Base-by-base conservation (phyloP, 768 basidiomycete genomes). In the Phlebiopsis gigantea region DNA sequence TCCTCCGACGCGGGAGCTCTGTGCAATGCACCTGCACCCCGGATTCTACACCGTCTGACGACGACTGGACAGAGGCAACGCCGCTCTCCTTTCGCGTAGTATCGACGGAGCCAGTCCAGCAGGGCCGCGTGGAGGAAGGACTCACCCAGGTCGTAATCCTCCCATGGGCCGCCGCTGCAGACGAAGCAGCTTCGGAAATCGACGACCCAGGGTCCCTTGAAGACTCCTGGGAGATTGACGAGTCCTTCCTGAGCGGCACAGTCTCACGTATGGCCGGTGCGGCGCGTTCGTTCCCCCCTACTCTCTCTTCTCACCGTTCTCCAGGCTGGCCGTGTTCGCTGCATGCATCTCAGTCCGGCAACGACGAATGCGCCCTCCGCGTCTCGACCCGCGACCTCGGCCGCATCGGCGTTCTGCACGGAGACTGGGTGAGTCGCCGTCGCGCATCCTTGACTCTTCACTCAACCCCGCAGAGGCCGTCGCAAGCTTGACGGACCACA, bases 321-420 rank as follows among this genome's bases (percentile, higher is more conserved):
- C 12, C 52, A 53, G 41, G 15, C 39, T 44, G 2, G 8, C 52
- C 22, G 15, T 53, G 10, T 15, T 19, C 17, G 6, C 19, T 53
- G 19, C 64, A 83, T 39, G 57, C 63, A 29, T 58, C 61, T 1
- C 72, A 73, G 1, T 61, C 74, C 12, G 71, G 75, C 9, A 62
- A 76, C 31, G 83, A 86, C 53, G 78, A 86, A 49, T 73, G 71
- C 42, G 79, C 85, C 2, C 61, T 90, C 0, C 89, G 85, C 66
- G 62, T 88, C 30, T 77, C 78, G 29, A 83, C 87, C 1, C 64
- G 74, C n/a, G 84, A 88, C 57, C 73, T 93, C 15, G 78, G 80
- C 39, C 79, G 74, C 52, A 71, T 89, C 42, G 90, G 91, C 14
- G 67, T 85, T 5, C 74, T 90, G 49, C 79, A 81, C 59, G 85